Conservation (phyloP, 345 rosid genomes). For the Aquilaria malaccensis region DNA sequence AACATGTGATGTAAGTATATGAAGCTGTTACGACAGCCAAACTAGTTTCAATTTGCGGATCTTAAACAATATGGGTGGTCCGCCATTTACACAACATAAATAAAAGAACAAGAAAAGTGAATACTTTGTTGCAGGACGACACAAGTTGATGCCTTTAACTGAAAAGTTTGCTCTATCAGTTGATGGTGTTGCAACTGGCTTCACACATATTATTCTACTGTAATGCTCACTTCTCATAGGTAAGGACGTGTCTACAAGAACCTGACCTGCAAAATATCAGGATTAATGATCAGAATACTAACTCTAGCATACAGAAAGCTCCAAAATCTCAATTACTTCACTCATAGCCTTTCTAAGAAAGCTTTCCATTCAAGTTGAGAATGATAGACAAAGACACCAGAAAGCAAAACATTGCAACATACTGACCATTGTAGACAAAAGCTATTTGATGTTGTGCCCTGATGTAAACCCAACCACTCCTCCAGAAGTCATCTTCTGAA, state of each 20-base stretch:
- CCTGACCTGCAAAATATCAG: constrained; percentile 56
- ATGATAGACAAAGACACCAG: not conserved
- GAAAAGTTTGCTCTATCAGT: constrained; percentile 51
- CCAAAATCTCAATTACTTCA: constrained; percentile 3
- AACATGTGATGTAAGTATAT: not conserved
- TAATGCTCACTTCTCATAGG: constrained; percentile 48
- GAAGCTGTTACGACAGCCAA: not conserved
- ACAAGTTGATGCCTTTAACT: constrained; percentile 74
- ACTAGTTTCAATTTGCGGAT: no score
- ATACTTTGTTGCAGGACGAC: constrained; percentile 68
- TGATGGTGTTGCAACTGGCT: constrained; percentile 73
- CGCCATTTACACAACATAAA: not conserved
- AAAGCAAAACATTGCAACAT: constrained; percentile 12
- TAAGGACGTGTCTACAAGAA: constrained; percentile 63
- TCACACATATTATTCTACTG: constrained; percentile 57
- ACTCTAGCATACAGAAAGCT: constrained; percentile 7
- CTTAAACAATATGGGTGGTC: no score
- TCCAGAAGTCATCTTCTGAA: constrained; percentile 81
- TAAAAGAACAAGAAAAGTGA: constrained; percentile 5
- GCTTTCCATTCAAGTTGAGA: no score
- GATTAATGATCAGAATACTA: constrained; percentile 11
- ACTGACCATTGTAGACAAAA: constrained; percentile 63
- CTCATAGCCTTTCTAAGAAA: no score
- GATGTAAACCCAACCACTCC: constrained; percentile 75
- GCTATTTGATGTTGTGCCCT: constrained; percentile 82